Base-by-base conservation (phyloP, 2,329 filamentous ascomycete species). In the Talaromyces piceae region DNA sequence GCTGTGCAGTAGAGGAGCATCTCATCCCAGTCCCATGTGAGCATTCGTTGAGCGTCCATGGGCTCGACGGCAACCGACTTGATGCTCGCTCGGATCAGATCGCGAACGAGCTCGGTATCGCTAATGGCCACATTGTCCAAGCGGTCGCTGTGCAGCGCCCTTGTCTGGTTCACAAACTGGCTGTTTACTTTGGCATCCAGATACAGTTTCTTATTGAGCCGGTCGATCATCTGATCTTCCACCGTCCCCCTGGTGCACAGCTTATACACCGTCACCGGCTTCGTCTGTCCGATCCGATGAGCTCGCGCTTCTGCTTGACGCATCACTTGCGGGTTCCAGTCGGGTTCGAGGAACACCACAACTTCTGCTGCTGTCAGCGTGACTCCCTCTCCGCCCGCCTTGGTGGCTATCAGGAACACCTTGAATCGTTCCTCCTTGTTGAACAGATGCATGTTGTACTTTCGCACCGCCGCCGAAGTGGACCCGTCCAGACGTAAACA, bases 161-260 rank as follows among this genome's bases (percentile, higher is more conserved):
- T 50, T 13, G 41, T 20, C 8, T 5, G 13, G 8, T 41, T 28
- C 3, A n/a, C 11, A 76, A 82, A 80, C 1, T 74, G 74, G 54
- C 82, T 79, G 0, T 77, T 82, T 16, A 83, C 78, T 58, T 81
- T 83, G 0, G 77, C 72, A 0, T 79, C 81, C 0, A 83, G 67
- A 54, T 83, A 83, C 0, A 82, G 67, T 63, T 83, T 84, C 69
- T 83, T 83, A 5, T 73, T 70, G n/a, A 81, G 76, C 1, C 78
- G 67, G 0, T 76, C 72, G 61, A 78, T 71, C 76, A 81, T 81
- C 52, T 81, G 79, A 54, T 79, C 76, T 54, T 81, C 78, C 0
- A 81, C 76, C 0, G 78, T 81, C 1, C 78, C 78, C 49, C 75
- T 74, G 0, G 78, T 77, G 54, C 77, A 78, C 0, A 81, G 64